A percentile compares a stretch with the other conserved stretches of the same genome.
Evolutionary conservation across 805 yeast species (phyloP).

Genomic region (Tetrapisispora fleetii): DNA sequence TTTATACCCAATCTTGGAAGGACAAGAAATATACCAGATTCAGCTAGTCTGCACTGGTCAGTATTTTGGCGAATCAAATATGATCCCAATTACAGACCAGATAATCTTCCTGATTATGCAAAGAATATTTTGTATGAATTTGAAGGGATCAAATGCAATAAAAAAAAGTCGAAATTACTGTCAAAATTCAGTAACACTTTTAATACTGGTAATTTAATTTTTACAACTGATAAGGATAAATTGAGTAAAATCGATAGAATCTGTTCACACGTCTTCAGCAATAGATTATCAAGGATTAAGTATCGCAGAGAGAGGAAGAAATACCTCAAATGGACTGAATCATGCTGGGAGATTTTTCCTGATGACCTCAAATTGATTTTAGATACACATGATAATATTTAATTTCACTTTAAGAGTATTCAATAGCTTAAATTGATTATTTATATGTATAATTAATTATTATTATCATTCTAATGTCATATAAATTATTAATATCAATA

Average conservation of each 20-base stretch:
- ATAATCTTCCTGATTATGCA: conserved; percentile 34
- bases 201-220: neutral
- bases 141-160: conserved; percentile 6
- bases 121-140: conserved; percentile 16
- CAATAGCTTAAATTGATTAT: neutral
- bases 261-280: neutral
- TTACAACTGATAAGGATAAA: neutral
- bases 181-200: neutral
- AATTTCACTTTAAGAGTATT: neutral
- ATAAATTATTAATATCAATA: neutral
- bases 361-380: conserved; percentile 26
- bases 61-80: conserved; percentile 45
- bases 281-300: conserved; percentile 5
- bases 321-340: conserved; percentile 22
- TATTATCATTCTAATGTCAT: neutral
- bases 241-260: neutral
- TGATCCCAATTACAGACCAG: conserved; percentile 38
- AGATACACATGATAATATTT: conserved; percentile 10
- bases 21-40: conserved; percentile 38
- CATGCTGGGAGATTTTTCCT: conserved; percentile 27
- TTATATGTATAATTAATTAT: neutral
- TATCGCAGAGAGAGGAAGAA: conserved; percentile 9
- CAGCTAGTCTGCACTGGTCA: conserved; percentile 52
- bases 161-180: neutral
- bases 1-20: conserved; percentile 51